Evolutionary conservation across 2,329 filamentous ascomycete genomes (phyloP), one percentile per base, ranked within the genome.

Genomic region (Zalaria sp.): DNA sequence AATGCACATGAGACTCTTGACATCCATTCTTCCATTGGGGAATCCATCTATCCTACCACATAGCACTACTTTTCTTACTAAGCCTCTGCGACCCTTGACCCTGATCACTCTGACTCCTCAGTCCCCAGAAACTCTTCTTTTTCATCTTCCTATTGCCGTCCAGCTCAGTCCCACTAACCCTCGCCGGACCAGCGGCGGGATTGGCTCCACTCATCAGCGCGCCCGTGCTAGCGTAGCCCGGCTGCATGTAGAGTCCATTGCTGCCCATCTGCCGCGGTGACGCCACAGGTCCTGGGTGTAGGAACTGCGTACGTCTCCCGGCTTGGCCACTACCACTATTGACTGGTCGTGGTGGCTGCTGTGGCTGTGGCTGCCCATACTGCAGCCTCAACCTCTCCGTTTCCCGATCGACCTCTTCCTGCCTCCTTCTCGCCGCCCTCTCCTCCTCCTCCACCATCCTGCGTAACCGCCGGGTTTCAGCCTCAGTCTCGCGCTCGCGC

Each of bases 331-430:
- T 35, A 5, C 27, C 27, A 25, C 35, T 43, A 35, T 31, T 35
- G 25, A 26, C 41, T 35, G 35, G 42, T 27, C 32, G 47, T 26
- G 45, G 40, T 34, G 38, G 39, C 3, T 36, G 35, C 10, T 40
- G 32, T 11, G 38, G 27, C 5, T 43, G 41, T 5, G 38, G 5
- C 5, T 34, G 37, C 9, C 83, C 82, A 51, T 84, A 88, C 51
- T 80, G 60, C 49, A 68, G 74, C 25, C 75, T 68, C 5, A 95
- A 64, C 1, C 86, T 72, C 50, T 79, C 79, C 0, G 86, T 93
- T 60, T 95, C 88, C 35, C 77, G 75, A 31, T 93, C 66, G 9
- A 71, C 53, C 41, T 73, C 72, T 1, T 65, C 67, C 47, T 77
- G 66, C 44, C 63, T 67, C 27, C 62, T 59, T 42, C 65, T 70